Evolutionary conservation across 2,329 filamentous ascomycete genomes (phyloP).

Genomic region (Microcyclospora pomicola): DNA sequence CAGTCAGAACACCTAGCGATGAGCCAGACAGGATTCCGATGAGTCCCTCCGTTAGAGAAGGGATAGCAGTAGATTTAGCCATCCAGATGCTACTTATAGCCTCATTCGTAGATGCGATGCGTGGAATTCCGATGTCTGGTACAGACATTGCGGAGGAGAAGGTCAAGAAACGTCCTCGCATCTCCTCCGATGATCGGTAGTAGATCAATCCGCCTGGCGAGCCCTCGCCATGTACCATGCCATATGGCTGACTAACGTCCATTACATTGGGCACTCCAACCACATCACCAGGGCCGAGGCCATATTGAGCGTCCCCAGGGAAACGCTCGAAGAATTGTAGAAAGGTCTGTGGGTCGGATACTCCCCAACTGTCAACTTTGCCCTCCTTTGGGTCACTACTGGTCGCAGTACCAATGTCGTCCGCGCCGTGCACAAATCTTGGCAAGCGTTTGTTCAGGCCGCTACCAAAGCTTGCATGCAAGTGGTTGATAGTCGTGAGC

Average conservation of each 20-base stretch:
- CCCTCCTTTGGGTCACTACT: constrained; percentile 64
- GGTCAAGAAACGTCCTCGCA: constrained; percentile 60
- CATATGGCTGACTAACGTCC: constrained; percentile 78
- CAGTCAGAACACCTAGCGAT: constrained; percentile 66
- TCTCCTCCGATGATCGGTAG: constrained; percentile 60
- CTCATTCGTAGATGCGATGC: constrained; percentile 54
- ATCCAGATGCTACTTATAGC: constrained; percentile 76
- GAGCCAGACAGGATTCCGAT: constrained; percentile 75
- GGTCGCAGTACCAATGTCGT: constrained; percentile 64
- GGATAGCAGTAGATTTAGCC: constrained; percentile 63
- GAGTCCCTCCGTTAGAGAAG: constrained; percentile 58
- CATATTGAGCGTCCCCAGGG: constrained; percentile 60
- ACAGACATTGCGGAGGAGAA: constrained; percentile 46
- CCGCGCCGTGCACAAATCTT: constrained; percentile 68
- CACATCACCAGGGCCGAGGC: constrained; percentile 60
- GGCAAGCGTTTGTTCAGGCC: constrained; percentile 56
- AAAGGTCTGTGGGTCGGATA: constrained; percentile 60
- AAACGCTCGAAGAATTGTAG: constrained; percentile 66
- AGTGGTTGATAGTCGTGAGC: constrained; percentile 60
- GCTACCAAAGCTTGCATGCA: constrained; percentile 64
- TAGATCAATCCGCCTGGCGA: constrained; percentile 71
- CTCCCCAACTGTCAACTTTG: constrained; percentile 70
- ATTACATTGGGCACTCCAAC: constrained; percentile 72
- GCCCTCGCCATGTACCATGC: constrained; percentile 73
- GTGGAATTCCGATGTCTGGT: constrained; percentile 60